Evolutionary conservation across 331 rosid genomes (phyloP).

Genomic region (Dryas integrifolia): DNA sequence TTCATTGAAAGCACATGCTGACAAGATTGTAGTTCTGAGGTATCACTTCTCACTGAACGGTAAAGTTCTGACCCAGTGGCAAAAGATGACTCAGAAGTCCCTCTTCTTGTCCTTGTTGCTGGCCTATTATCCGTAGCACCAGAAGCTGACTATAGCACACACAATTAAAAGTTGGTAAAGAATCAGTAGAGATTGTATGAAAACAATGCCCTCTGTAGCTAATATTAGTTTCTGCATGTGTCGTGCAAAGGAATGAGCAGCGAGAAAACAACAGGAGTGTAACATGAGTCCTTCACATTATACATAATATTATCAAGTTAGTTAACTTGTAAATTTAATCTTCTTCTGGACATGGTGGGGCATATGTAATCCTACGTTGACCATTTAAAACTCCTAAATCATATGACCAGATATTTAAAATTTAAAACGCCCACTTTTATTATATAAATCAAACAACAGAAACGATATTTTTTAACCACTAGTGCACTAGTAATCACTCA

Average conservation of each 20-base stretch:
- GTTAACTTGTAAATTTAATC: conserved; percentile 2
- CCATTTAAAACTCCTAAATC: not conserved
- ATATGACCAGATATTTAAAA: not conserved
- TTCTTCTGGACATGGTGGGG: not conserved
- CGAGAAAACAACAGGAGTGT: not conserved
- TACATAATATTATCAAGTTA: not conserved
- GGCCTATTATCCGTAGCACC: conserved; percentile 36
- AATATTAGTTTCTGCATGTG: conserved; percentile 3
- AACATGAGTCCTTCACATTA: conserved; percentile 3
- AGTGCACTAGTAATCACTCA: not conserved
- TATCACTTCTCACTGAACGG: conserved; percentile 51
- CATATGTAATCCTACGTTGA: not conserved
- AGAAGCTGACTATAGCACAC: conserved; percentile 50
- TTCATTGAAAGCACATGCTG: conserved; percentile 55
- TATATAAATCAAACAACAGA: not conserved
- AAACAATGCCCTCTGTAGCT: conserved; percentile 15
- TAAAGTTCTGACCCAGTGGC: conserved; percentile 51
- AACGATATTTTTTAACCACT: not conserved
- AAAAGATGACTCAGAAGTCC: conserved; percentile 49
- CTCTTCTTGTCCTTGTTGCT: conserved; percentile 45
- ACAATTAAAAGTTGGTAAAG: conserved; percentile 30
- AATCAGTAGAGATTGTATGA: conserved; percentile 17
- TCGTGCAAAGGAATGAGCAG: conserved; percentile 13
- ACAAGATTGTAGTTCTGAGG: conserved; percentile 52
- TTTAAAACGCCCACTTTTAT: not conserved